Percentiles rank a stretch among this genome's conserved stretches.
Evolutionary conservation across 148 eudicot genomes (phyloP).

Genomic region (Cornus florida): DNA sequence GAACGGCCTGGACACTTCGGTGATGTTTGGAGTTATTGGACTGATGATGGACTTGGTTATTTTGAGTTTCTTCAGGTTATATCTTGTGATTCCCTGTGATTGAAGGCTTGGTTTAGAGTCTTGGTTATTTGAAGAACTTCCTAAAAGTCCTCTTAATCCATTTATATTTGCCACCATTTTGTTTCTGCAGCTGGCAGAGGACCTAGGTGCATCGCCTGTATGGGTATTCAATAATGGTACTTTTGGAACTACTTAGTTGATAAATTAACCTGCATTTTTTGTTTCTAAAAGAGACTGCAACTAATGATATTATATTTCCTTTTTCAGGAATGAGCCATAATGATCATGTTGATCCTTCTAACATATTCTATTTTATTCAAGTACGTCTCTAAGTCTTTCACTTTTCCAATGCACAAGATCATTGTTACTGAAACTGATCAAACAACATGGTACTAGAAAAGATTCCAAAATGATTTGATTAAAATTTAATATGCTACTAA

Average conservation of each 20-base stretch:
- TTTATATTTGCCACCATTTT: conserved; percentile 1
- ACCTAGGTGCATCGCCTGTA: conserved; percentile 79
- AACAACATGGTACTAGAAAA: background rate
- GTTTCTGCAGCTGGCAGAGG: conserved; percentile 79
- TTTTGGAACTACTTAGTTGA: background rate
- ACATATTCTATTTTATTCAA: conserved; percentile 62
- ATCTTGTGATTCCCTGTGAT: conserved; percentile 1
- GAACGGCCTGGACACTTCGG: conserved; percentile 51
- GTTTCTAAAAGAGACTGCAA: background rate
- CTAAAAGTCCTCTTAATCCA: background rate
- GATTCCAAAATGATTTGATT: background rate
- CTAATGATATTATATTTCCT: background rate
- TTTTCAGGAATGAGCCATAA: conserved; percentile 58
- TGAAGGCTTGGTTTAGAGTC: background rate
- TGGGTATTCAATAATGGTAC: conserved; percentile 95
- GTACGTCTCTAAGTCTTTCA: conserved; percentile 34
- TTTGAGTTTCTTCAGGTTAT: conserved; percentile 53
- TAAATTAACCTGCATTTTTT: background rate
- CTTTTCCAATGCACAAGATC: background rate
- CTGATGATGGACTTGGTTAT: conserved; percentile 55
- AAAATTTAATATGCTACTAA: background rate
- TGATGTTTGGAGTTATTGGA: conserved; percentile 57
- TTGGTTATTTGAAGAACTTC: background rate
- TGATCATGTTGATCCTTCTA: conserved; percentile 62
- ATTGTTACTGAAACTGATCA: background rate